Evolutionary conservation across 441 rosid species (phyloP).

Genomic region (Gossypium laxum): DNA sequence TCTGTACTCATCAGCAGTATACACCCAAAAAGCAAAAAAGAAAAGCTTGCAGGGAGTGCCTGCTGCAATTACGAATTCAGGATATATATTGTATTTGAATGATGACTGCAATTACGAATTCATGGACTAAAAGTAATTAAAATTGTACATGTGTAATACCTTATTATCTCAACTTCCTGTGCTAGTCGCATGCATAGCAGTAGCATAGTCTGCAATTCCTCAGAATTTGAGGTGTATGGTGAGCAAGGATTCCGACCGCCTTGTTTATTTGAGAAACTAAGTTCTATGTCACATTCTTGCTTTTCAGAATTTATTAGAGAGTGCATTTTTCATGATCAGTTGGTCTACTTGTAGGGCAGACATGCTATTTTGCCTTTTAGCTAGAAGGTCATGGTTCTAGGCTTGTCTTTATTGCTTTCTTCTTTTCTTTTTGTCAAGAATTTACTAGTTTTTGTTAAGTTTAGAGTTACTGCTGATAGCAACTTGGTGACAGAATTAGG

Average conservation of each 20-base stretch:
- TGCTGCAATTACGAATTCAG: neutral
- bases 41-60: neutral
- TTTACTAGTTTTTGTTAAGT: neutral
- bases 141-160: neutral
- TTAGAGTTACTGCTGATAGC: neutral
- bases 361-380: neutral
- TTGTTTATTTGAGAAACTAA: neutral
- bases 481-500: neutral
- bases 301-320: neutral
- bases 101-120: neutral
- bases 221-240: neutral
- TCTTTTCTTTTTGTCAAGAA: neutral
- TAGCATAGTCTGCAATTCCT: neutral
- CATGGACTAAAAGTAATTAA: neutral
- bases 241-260: neutral
- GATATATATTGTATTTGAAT: neutral
- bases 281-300: neutral
- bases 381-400: neutral
- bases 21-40: neutral
- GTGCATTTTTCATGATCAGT: neutral
- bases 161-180: neutral
- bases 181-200: neutral
- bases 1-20: neutral
- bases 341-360: neutral
- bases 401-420: neutral